These are phyloP conservation scores for Ophiocordyceps polyrhachis-furcata DNA, from an alignment of 2,329 filamentous ascomycete species.

Conservation along the genomic window DNA sequence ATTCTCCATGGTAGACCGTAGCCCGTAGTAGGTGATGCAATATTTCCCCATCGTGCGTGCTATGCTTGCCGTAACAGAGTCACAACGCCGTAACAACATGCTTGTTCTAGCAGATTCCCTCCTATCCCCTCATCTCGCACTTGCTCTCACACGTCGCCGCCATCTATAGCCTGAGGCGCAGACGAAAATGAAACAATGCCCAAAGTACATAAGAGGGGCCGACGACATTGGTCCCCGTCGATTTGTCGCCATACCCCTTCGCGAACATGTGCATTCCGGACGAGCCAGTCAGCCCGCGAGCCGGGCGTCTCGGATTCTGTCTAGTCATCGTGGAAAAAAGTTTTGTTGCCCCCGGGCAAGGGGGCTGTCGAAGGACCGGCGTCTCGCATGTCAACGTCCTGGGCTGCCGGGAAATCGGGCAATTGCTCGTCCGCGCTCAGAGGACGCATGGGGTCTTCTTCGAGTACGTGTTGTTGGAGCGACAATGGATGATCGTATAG, in stretches of 20 bases:
- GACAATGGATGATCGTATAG: slow-evolving; percentile 33
- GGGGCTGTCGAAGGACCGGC: slow-evolving; percentile 36
- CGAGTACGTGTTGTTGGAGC: slow-evolving; percentile 26
- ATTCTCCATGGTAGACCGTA: background rate
- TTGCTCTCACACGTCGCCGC: slow-evolving; percentile 2
- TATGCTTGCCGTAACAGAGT: slow-evolving; percentile 9
- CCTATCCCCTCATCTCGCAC: background rate
- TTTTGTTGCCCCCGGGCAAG: slow-evolving; percentile 24
- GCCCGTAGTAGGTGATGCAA: slow-evolving; percentile 11
- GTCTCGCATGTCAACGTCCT: slow-evolving; percentile 38
- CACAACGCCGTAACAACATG: slow-evolving; percentile 17
- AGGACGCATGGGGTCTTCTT: slow-evolving; percentile 27
- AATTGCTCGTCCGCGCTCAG: slow-evolving; percentile 22
- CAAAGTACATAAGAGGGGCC: slow-evolving; percentile 4
- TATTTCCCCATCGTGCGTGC: slow-evolving; percentile 6
- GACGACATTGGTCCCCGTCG: background rate
- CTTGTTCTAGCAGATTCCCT: slow-evolving; percentile 12
- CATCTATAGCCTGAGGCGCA: slow-evolving; percentile 14
- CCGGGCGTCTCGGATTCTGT: background rate
- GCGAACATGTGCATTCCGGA: no score
- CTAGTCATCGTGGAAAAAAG: slow-evolving; percentile 32
- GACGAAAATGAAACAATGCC: slow-evolving; percentile 11
- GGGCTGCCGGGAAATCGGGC: slow-evolving; percentile 12
- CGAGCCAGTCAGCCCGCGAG: no score
- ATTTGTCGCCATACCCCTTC: background rate